phyloP scores from a whole-genome alignment of 257 asterid species.

The Agastache rugosa region DNA sequence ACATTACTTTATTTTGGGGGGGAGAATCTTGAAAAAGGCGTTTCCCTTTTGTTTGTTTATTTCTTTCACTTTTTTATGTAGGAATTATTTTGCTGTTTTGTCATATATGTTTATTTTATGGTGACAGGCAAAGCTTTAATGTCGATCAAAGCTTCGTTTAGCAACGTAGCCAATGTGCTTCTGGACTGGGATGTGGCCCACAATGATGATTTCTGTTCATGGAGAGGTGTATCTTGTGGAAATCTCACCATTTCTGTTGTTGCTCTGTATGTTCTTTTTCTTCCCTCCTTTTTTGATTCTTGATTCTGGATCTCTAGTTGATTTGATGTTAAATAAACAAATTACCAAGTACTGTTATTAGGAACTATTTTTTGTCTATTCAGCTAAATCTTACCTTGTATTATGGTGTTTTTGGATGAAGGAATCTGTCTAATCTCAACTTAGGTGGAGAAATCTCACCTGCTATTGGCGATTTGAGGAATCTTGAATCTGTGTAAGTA shows the following conservation, averaged over 20 bases:
- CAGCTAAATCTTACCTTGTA: background rate
- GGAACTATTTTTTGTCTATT: background rate
- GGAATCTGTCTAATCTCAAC: constrained; percentile 88
- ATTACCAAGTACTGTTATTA: background rate
- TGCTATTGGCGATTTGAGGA: constrained; percentile 79
- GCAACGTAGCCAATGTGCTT: constrained; percentile 83
- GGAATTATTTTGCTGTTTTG: background rate
- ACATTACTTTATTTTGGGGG: background rate
- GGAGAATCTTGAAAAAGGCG: constrained; percentile 12
- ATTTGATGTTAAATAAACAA: background rate
- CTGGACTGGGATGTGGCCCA: constrained; percentile 89
- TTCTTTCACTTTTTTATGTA: background rate
- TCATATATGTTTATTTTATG: background rate
- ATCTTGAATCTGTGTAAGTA: constrained; percentile 76
- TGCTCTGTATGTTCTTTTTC: constrained; percentile 64
- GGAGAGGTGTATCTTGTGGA: constrained; percentile 90
- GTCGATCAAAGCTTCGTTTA: constrained; percentile 82
- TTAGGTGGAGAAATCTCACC: constrained; percentile 94
- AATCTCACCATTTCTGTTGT: constrained; percentile 76
- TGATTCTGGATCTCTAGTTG: background rate
- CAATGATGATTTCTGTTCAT: constrained; percentile 81
- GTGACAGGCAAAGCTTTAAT: constrained; percentile 74
- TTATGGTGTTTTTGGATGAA: constrained; percentile 31
- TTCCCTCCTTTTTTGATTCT: background rate
- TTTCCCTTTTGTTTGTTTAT: background rate